Conservation (phyloP, 176 grass and related monocot genomes). For the Rhynchospora tenuis region DNA sequence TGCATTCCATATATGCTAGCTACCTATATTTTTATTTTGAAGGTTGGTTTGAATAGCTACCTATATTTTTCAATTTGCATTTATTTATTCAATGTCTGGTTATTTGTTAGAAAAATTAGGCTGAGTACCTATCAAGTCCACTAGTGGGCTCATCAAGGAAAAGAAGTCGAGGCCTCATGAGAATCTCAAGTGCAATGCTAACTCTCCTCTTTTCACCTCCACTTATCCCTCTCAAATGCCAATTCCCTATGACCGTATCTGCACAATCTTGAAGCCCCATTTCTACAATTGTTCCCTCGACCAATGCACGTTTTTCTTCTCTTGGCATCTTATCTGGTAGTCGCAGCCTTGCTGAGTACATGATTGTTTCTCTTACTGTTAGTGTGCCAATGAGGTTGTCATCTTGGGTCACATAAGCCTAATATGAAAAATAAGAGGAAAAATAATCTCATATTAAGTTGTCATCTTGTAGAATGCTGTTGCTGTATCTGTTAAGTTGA, state of each 20-base stretch:
- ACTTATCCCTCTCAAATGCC: slow-evolving; percentile 88
- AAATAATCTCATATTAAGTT: too few species aligned
- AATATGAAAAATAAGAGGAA: not conserved
- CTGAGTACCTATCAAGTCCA: slow-evolving; percentile 75
- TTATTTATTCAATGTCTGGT: not conserved
- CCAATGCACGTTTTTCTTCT: slow-evolving; percentile 79
- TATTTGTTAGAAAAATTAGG: not conserved
- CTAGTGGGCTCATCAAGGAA: slow-evolving; percentile 96
- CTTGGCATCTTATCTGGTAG: slow-evolving; percentile 80
- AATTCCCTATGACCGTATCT: slow-evolving; percentile 83
- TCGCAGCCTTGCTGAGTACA: slow-evolving; percentile 74
- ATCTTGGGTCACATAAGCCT: slow-evolving; percentile 96
- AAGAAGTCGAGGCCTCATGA: slow-evolving; percentile 87
- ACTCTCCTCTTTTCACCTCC: slow-evolving; percentile 96
- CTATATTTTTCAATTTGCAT: not conserved
- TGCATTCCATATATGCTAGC: not conserved
- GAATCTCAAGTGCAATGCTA: slow-evolving; percentile 94
- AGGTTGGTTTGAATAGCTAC: too few species aligned
- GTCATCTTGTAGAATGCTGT: not conserved
- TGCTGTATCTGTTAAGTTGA: not conserved
- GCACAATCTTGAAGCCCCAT: slow-evolving; percentile 99
- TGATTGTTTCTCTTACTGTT: slow-evolving; percentile 89
- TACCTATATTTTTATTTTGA: too few species aligned
- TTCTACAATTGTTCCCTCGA: slow-evolving; percentile 87
- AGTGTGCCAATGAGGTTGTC: slow-evolving; percentile 91